These are phyloP conservation scores for Penicillium samsonianum DNA, from an alignment of 495 filamentous ascomycete species.

Conservation along the genomic window DNA sequence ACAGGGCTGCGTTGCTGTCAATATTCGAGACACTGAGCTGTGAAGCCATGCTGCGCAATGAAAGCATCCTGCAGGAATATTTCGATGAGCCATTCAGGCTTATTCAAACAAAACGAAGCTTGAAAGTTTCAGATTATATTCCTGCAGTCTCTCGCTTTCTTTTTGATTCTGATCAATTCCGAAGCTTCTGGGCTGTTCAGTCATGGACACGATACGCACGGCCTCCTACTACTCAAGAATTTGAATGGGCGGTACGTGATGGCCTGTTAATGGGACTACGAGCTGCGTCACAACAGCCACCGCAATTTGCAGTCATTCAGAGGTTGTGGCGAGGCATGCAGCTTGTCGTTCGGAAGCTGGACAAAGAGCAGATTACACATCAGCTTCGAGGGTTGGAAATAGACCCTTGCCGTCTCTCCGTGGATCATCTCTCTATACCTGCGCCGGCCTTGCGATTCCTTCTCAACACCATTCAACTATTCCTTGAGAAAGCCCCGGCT, in stretches of 20 bases:
- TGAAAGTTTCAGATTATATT: constrained; percentile 69
- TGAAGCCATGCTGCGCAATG: constrained; percentile 57
- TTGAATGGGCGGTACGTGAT: constrained; percentile 78
- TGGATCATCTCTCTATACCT: constrained; percentile 70
- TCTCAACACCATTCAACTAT: constrained; percentile 61
- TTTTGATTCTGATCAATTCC: constrained; percentile 62
- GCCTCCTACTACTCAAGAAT: constrained; percentile 64
- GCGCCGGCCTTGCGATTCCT: constrained; percentile 61
- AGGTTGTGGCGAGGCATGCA: constrained; percentile 76
- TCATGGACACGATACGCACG: constrained; percentile 63
- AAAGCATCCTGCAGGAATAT: constrained; percentile 51
- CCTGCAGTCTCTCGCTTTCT: constrained; percentile 81
- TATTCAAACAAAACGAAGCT: constrained; percentile 68
- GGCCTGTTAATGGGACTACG: constrained; percentile 52
- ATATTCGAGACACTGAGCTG: constrained; percentile 67
- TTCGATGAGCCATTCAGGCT: constrained; percentile 79
- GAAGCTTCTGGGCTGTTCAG: constrained; percentile 65
- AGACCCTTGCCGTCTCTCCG: constrained; percentile 71
- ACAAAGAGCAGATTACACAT: constrained; percentile 74
- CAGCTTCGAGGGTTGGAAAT: constrained; percentile 76
- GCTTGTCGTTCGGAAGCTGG: constrained; percentile 66
- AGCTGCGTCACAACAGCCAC: constrained; percentile 45
- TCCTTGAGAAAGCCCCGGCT: constrained; percentile 70
- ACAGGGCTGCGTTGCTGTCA: constrained; percentile 53
- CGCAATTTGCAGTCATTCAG: constrained; percentile 54